Evolutionary conservation across 495 filamentous ascomycete genomes (phyloP).

Genomic region (Neurospora discreta): DNA sequence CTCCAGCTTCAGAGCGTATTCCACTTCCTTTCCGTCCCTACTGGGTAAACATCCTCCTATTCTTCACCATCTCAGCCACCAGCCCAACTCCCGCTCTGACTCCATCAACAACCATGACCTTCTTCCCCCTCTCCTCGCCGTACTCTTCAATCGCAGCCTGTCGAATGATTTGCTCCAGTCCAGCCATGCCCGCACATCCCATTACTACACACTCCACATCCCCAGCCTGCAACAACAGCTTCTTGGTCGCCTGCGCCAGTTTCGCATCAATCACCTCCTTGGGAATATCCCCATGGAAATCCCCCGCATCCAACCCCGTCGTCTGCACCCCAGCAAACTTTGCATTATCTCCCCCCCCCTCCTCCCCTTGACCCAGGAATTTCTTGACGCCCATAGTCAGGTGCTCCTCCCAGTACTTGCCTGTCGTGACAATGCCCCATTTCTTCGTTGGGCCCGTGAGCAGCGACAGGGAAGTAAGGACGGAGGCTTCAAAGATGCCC

Average conservation of each 20-base stretch:
- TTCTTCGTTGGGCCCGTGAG: constrained; percentile 30
- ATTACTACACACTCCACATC: constrained; percentile 57
- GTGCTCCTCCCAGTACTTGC: constrained; percentile 67
- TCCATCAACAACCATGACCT: constrained; percentile 71
- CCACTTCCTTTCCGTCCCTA: background rate
- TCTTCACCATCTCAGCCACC: constrained; percentile 45
- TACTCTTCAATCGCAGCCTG: constrained; percentile 53
- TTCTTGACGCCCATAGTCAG: constrained; percentile 49
- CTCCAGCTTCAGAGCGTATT: no score
- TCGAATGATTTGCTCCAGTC: constrained; percentile 70
- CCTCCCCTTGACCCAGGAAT: constrained; percentile 35
- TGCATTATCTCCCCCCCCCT: background rate
- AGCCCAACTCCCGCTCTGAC: constrained; percentile 66
- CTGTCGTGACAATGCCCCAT: constrained; percentile 88
- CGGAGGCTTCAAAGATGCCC: constrained; percentile 80
- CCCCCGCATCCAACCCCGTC: constrained; percentile 69
- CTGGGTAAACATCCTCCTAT: constrained; percentile 22
- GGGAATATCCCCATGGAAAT: constrained; percentile 60
- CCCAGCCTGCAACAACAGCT: constrained; percentile 49
- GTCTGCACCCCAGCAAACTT: constrained; percentile 72
- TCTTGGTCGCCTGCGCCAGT: constrained; percentile 58
- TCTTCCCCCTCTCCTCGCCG: constrained; percentile 46
- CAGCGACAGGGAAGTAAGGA: constrained; percentile 46
- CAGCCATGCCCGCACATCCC: constrained; percentile 88
- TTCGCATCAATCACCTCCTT: constrained; percentile 50